Evolutionary conservation across 345 rosid species (phyloP), one percentile per base, ranked within the genome.

Genomic region (Lepidium didymum): DNA sequence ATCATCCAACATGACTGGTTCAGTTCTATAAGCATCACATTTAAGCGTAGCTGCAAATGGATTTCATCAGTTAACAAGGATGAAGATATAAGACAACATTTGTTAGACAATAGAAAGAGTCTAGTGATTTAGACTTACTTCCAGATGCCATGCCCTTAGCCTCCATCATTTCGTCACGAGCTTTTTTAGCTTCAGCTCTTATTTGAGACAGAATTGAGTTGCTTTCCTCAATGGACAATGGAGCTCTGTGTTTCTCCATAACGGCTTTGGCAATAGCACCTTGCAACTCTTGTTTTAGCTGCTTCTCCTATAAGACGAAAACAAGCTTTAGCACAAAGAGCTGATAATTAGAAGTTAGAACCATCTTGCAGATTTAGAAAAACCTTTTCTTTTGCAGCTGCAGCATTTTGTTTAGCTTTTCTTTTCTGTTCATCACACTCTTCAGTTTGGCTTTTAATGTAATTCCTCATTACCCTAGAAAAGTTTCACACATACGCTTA

Each of bases 11-110:
- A 84, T 19, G 47, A 88, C 50, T 21, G 87, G 82, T 10, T 81
- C 88, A 0, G 86, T 87, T 81, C 96, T 83, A 72, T 83, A 81
- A 45, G 91, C 96, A 85, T 84, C 91, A 58, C 82, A 78, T 79
- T 78, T 78, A 63, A 63, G 79, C 23, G 36, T 66, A 64, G 67
- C 86, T 88, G 76, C 75, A 53, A 25, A 35, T 6, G 23, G 27
- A 16, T 34, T 10, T 10, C 23, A 34, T 10, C 1, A 54, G 2
- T 10, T 36, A 37, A 31, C 5, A 56, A n/a, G 31, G 18, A 19
- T 18, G 18, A 6, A 54, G 5, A 55, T 19, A 11, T 7, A 56
- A 37, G 10, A 59, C 14, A 14, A 27, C 55, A 31, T 41, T 25
- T 7, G 35, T 8, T 43, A 59, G 19, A 61, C 19, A 13, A 36